These are phyloP conservation scores for Paramecium pentaurelia DNA, from an alignment of 73 alveolate species.

Conservation along the genomic window DNA sequence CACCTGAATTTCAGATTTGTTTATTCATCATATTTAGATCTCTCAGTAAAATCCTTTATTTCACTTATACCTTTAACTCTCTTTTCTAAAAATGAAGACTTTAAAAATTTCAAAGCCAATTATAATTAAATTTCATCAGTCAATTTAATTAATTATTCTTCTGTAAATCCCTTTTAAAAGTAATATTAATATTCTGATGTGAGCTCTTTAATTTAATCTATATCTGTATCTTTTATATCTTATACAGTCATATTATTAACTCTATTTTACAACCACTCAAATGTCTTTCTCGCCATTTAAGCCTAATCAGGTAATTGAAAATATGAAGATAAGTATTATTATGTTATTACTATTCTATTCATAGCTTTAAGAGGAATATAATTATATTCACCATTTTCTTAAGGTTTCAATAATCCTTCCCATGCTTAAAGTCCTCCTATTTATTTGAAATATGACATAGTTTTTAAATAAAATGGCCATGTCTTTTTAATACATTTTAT, in stretches of 20 bases:
- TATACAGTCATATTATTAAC: constrained; percentile 56
- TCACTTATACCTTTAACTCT: constrained; percentile 76
- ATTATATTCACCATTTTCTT: constrained; percentile 41
- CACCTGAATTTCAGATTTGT: not conserved
- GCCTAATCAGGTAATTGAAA: not conserved
- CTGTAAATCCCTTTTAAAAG: constrained; percentile 15
- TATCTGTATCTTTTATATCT: constrained; percentile 72
- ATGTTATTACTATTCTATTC: not conserved
- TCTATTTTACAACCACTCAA: constrained; percentile 53
- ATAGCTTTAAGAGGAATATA: not conserved
- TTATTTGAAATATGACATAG: not conserved
- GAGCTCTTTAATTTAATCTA: constrained; percentile 54
- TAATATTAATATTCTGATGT: constrained; percentile 1
- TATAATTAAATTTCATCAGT: constrained; percentile 62
- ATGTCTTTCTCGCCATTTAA: constrained; percentile 22
- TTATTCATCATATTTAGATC: not conserved
- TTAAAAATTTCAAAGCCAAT: constrained; percentile 63
- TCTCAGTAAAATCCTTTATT: constrained; percentile 65
- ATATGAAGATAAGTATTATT: not conserved
- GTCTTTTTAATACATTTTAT: not conserved
- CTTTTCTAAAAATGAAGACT: constrained; percentile 71
- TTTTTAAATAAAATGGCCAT: not conserved
- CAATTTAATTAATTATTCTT: not conserved
- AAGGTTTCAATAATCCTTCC: constrained; percentile 37
- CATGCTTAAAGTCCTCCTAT: constrained; percentile 30